These are phyloP conservation scores for Phytophthora lateralis DNA, from an alignment of 352 stramenopile genomes.

Conservation along the genomic window DNA sequence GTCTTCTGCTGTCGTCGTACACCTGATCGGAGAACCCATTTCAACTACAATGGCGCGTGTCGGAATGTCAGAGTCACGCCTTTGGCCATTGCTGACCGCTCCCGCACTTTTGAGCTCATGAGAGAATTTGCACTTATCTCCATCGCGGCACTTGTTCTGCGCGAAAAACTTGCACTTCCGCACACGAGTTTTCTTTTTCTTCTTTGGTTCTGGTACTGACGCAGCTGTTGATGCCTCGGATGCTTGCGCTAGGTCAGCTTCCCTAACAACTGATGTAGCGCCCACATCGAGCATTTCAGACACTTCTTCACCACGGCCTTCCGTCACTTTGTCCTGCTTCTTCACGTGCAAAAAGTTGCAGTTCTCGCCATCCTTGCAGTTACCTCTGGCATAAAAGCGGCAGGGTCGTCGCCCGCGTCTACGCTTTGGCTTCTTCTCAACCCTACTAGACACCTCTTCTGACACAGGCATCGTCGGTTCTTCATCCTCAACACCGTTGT, in stretches of 20 bases:
- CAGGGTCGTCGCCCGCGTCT: slow-evolving; percentile 40
- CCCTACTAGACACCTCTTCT: background rate
- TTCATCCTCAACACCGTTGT: background rate
- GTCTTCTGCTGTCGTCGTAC: background rate
- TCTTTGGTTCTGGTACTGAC: slow-evolving; percentile 11
- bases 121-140: slow-evolving; percentile 70
- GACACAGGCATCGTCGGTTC: background rate
- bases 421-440: slow-evolving; percentile 29
- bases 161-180: slow-evolving; percentile 62
- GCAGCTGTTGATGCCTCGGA: slow-evolving; percentile 4
- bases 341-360: slow-evolving; percentile 58
- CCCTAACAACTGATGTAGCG: slow-evolving; percentile 14
- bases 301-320: slow-evolving; percentile 1
- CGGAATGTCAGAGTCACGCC: background rate
- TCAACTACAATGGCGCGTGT: slow-evolving; percentile 26
- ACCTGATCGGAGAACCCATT: slow-evolving; percentile 13
- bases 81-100: slow-evolving; percentile 4
- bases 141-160: slow-evolving; percentile 51
- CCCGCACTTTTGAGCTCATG: slow-evolving; percentile 37
- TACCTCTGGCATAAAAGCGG: slow-evolving; percentile 56
- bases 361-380: slow-evolving; percentile 55
- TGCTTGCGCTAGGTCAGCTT: slow-evolving; percentile 21
- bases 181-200: slow-evolving; percentile 28
- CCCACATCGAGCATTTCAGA: slow-evolving; percentile 6
- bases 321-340: slow-evolving; percentile 24